These are phyloP conservation scores for Alternaria brassicae DNA, from an alignment of 2,329 filamentous ascomycete genomes.

Conservation along the genomic window DNA sequence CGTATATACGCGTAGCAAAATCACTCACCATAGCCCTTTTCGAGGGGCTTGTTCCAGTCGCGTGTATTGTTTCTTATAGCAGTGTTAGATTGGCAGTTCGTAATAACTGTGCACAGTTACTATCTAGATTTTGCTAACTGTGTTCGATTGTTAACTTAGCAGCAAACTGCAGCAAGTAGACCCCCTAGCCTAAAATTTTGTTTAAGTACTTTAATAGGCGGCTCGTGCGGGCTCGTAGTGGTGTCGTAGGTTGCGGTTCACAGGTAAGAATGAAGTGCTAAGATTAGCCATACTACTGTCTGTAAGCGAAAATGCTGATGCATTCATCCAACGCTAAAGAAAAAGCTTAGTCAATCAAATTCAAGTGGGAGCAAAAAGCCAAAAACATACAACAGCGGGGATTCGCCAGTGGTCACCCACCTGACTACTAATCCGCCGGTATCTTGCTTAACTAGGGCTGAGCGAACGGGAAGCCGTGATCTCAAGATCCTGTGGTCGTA, in stretches of 20 bases:
- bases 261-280: not conserved
- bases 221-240: not conserved
- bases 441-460: slow-evolving; percentile 1
- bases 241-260: not conserved
- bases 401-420: slow-evolving; percentile 8
- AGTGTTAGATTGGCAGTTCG: not conserved
- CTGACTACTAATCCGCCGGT: slow-evolving; percentile 6
- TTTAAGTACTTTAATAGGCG: not conserved
- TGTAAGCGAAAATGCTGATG: not conserved
- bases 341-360: not conserved
- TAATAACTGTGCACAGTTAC: not conserved
- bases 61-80: not conserved
- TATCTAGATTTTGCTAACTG: too few relatives aligned
- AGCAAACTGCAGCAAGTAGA: not conserved
- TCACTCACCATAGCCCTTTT: not conserved
- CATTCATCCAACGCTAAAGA: not conserved
- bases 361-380: not conserved
- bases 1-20: not conserved
- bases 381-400: slow-evolving; percentile 12
- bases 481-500: slow-evolving; percentile 8
- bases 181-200: not conserved
- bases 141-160: not conserved
- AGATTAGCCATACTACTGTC: not conserved
- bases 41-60: not conserved
- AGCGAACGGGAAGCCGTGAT: slow-evolving; percentile 7